Conservation (phyloP, 1,284 basidiomycete species). For the Puccinia triticina region DNA sequence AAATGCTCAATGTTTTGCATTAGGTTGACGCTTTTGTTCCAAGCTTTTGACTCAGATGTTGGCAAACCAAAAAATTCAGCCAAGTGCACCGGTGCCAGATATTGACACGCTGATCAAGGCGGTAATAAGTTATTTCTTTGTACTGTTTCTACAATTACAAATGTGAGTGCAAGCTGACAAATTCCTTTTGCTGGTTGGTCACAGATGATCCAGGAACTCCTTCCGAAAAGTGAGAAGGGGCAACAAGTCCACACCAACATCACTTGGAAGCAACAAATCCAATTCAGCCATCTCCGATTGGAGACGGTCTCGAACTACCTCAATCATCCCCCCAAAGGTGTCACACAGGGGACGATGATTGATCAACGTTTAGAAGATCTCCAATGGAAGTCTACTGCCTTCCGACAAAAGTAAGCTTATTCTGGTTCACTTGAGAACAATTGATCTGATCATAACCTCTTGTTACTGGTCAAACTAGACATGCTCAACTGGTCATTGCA, state of each 20-base stretch:
- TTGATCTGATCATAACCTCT: neutral
- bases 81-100: neutral
- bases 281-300: slow-evolving; percentile 5
- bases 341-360: neutral
- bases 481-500: neutral
- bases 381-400: too few relatives aligned
- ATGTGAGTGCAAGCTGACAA: neutral
- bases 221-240: neutral
- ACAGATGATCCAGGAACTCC: neutral
- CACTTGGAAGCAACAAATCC: neutral
- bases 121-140: too few relatives aligned
- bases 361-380: slow-evolving; percentile 9
- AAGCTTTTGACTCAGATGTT: neutral
- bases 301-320: slow-evolving; percentile 2
- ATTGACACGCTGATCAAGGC: neutral
- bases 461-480: neutral
- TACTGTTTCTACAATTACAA: neutral
- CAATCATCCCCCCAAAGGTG: neutral
- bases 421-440: neutral
- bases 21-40: neutral
- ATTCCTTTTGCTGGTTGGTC: neutral
- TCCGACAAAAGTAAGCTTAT: neutral
- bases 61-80: neutral
- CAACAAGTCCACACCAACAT: neutral
- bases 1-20: neutral